phyloP scores from a whole-genome alignment of 2,329 filamentous ascomycete species.

The Scedosporium aurantiacum region DNA sequence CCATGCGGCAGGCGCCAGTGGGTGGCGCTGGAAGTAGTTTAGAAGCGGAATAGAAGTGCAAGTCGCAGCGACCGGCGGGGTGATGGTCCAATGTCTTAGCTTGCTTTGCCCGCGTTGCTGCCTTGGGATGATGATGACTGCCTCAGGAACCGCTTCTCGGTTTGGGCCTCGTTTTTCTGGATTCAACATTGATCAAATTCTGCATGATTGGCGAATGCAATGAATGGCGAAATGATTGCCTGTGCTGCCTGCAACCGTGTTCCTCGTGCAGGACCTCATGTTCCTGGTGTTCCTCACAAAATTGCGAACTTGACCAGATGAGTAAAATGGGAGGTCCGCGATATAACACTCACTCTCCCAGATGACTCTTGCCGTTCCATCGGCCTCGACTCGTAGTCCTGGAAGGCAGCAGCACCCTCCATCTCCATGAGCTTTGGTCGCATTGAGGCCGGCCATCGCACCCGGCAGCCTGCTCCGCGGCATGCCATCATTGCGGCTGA shows the following conservation, averaged over 20 bases:
- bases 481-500: too few species aligned
- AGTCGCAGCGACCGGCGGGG: too few species aligned
- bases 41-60: too few species aligned
- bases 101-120: neutral
- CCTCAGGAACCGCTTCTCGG: slow-evolving; percentile 3
- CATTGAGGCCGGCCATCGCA: too few species aligned
- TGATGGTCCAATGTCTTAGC: neutral
- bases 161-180: slow-evolving; percentile 6
- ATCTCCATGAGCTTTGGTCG: too few species aligned
- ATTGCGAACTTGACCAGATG: too few species aligned
- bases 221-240: neutral
- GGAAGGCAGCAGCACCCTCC: neutral
- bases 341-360: neutral
- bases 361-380: neutral
- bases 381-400: neutral
- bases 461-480: too few species aligned
- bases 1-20: too few species aligned
- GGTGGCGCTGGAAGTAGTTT: too few species aligned
- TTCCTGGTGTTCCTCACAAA: too few species aligned
- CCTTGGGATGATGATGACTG: neutral
- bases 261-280: too few species aligned
- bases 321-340: neutral
- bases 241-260: neutral
- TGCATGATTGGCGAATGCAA: neutral
- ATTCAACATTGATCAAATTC: neutral